Evolutionary conservation across 2,329 filamentous ascomycete species (phyloP).

Genomic region (Fusarium euwallaceae): DNA sequence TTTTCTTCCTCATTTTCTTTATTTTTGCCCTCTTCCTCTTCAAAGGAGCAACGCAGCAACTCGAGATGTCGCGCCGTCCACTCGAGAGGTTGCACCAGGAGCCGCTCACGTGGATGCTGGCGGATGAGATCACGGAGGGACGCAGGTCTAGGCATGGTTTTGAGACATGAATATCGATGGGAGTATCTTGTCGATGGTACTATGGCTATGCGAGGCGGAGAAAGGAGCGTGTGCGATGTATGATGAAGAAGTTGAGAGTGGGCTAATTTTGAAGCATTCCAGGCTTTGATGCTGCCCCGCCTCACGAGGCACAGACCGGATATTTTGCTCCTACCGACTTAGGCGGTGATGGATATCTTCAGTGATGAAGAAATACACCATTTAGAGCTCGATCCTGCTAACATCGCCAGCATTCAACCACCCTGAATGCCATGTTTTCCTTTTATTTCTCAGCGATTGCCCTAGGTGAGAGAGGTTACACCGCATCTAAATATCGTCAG

Average conservation of each 20-base stretch:
- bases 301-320: slow-evolving; percentile 4
- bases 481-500: background rate
- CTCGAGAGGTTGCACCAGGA: slow-evolving; percentile 43
- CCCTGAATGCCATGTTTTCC: no score
- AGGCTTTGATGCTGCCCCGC: background rate
- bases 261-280: slow-evolving; percentile 1
- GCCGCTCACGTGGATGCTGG: slow-evolving; percentile 42
- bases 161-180: background rate
- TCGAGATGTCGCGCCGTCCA: slow-evolving; percentile 39
- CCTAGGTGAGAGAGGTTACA: background rate
- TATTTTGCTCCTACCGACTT: background rate
- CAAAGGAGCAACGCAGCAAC: slow-evolving; percentile 35
- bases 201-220: background rate
- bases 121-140: slow-evolving; percentile 38
- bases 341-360: background rate
- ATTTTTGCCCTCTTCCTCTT: background rate
- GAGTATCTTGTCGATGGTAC: background rate
- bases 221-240: background rate
- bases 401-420: background rate
- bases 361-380: background rate
- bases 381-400: background rate
- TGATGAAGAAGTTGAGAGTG: background rate
- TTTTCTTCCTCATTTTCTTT: background rate
- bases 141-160: slow-evolving; percentile 9
- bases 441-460: background rate